These are phyloP conservation scores for Rhynchosporium agropyri DNA, from an alignment of 2,329 filamentous ascomycete species.

Conservation along the genomic window DNA sequence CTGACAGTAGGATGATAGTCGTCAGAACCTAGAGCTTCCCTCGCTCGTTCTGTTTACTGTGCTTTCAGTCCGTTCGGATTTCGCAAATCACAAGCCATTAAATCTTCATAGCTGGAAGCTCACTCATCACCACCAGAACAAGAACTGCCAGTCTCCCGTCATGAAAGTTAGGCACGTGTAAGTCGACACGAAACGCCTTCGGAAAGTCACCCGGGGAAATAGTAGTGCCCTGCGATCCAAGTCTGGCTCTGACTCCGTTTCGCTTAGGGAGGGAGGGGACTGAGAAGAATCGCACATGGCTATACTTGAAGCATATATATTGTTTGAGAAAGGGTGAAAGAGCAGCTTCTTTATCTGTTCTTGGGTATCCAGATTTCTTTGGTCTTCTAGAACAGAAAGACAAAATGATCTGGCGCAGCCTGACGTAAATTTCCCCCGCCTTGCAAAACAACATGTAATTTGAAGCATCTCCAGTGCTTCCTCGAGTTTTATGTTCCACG, in stretches of 20 bases:
- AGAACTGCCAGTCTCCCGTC: background rate
- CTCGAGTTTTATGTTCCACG: background rate
- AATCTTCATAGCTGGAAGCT: no score
- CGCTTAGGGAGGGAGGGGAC: background rate
- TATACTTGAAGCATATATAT: background rate
- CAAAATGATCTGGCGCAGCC: background rate
- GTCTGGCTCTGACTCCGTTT: background rate
- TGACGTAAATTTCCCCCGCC: background rate
- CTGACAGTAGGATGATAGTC: no score
- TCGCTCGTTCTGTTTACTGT: no score
- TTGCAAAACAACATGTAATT: background rate
- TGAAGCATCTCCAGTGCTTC: background rate
- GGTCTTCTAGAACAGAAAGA: background rate
- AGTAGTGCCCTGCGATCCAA: background rate
- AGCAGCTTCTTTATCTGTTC: background rate
- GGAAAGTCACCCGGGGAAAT: no score
- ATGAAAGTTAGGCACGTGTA: background rate
- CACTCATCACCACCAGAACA: no score
- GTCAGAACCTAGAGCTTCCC: no score
- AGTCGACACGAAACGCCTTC: background rate
- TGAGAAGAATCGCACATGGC: background rate
- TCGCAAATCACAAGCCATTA: no score
- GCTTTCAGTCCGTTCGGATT: no score
- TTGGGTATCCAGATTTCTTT: background rate
- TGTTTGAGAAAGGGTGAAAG: background rate